Conservation (phyloP, 2,329 filamentous ascomycete species). For the Cyclaneusma minus region DNA sequence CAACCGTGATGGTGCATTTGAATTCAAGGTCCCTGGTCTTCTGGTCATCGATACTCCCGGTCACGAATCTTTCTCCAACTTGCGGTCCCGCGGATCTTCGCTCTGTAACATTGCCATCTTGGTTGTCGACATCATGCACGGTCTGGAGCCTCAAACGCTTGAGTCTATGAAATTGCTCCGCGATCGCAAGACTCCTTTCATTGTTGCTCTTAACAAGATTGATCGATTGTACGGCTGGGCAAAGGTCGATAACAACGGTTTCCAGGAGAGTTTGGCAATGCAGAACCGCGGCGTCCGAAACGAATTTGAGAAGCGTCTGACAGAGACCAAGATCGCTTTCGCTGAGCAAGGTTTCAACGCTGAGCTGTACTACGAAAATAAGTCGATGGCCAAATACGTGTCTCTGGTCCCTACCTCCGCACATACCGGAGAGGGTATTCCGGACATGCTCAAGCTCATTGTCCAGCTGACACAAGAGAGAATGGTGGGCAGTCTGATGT, state of each 20-base stretch:
- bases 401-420: conserved; percentile 96
- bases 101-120: conserved; percentile 99
- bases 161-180: conserved; percentile 93
- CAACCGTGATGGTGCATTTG: conserved; percentile 77
- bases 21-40: conserved; percentile 95
- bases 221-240: conserved; percentile 99
- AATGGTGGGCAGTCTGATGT: conserved; percentile 96
- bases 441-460: conserved; percentile 95
- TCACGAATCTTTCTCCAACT: conserved; percentile 99
- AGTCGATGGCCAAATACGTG: conserved; percentile 85
- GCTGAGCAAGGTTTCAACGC: conserved; percentile 96
- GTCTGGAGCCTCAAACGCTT: conserved; percentile 88
- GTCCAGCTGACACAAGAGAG: conserved; percentile 86
- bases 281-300: conserved; percentile 89
- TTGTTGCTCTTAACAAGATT: conserved; percentile 98
- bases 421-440: conserved; percentile 97
- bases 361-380: conserved; percentile 94
- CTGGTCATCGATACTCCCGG: conserved; percentile 95
- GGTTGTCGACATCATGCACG: conserved; percentile 99
- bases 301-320: conserved; percentile 82
- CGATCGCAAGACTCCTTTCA: conserved; percentile 92
- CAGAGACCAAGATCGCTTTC: conserved; percentile 86
- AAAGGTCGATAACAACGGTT: conserved; percentile 96
- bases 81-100: conserved; percentile 90
- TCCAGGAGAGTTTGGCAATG: conserved; percentile 77